A percentile compares a stretch with the other conserved stretches of the same genome.
phyloP scores from a whole-genome alignment of 257 asterid genomes.

The Nicotiana benthamiana region DNA sequence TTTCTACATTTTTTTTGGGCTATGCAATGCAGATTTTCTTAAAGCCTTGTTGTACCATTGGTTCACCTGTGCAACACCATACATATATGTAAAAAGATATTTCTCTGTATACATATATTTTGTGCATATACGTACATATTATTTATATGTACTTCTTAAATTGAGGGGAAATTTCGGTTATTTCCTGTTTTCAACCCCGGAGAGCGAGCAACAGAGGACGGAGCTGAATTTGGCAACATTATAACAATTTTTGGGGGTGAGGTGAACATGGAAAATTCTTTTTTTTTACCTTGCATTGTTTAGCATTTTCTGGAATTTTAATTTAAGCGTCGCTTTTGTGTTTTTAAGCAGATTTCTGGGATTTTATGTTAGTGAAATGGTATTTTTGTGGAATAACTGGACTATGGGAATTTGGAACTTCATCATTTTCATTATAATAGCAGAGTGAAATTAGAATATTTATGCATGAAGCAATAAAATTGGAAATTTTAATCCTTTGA shows the following conservation, averaged over 20 bases:
- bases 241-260: neutral
- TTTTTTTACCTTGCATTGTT: neutral
- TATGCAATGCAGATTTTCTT: constrained; percentile 2
- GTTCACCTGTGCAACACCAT: neutral
- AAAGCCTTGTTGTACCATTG: neutral
- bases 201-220: neutral
- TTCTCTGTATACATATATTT: neutral
- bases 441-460: neutral
- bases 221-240: neutral
- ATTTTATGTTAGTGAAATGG: neutral
- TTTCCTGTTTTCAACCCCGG: neutral
- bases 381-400: neutral
- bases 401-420: neutral
- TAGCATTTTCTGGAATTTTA: neutral
- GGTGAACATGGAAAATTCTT: neutral
- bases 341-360: neutral
- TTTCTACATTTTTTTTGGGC: neutral
- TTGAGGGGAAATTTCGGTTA: constrained; percentile 4
- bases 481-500: neutral
- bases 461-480: neutral
- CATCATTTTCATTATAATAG: neutral
- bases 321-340: neutral
- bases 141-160: neutral
- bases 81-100: neutral
- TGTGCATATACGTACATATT: neutral